These are phyloP conservation scores for Colletotrichum navitas DNA, from an alignment of 2,329 filamentous ascomycete species.

Conservation along the genomic window DNA sequence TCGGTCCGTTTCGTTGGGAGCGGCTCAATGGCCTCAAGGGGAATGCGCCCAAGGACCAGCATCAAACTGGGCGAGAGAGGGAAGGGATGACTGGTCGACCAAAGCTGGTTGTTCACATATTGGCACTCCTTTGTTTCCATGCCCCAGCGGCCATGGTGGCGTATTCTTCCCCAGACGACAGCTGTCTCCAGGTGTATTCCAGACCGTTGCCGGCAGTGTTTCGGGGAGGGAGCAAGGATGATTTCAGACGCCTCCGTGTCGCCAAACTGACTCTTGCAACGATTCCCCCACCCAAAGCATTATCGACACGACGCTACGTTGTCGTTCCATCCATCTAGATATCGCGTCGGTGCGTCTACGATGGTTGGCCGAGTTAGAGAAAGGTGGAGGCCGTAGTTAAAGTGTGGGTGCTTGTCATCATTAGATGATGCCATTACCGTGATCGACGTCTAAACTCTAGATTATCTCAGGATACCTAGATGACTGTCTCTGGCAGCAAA, in stretches of 20 bases:
- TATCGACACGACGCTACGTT: not conserved
- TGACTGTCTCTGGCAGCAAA: conserved; percentile 10
- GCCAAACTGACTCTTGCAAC: conserved; percentile 37
- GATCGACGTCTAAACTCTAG: conserved; percentile 28
- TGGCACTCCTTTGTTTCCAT: conserved; percentile 28
- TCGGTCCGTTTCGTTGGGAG: conserved; percentile 14
- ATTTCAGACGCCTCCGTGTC: conserved; percentile 37
- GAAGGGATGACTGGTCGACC: conserved; percentile 12
- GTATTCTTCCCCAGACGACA: conserved; percentile 34
- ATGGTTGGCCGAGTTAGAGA: not conserved
- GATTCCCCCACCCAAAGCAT: conserved; percentile 14
- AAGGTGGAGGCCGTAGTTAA: not conserved
- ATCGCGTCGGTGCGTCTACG: not conserved
- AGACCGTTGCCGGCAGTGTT: conserved; percentile 25
- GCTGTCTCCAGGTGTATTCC: conserved; percentile 9
- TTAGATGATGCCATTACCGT: conserved; percentile 4
- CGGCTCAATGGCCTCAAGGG: conserved; percentile 35
- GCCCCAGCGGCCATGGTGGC: conserved; percentile 25
- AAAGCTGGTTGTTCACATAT: not conserved
- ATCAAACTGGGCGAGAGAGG: conserved; percentile 7
- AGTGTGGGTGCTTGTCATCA: conserved; percentile 17
- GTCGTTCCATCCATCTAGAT: conserved; percentile 24
- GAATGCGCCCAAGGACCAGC: conserved; percentile 20
- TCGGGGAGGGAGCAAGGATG: conserved; percentile 5
- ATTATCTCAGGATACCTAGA: conserved; percentile 29